phyloP scores from a whole-genome alignment of 2,329 filamentous ascomycete genomes.

The Helicocarpus griseus region DNA sequence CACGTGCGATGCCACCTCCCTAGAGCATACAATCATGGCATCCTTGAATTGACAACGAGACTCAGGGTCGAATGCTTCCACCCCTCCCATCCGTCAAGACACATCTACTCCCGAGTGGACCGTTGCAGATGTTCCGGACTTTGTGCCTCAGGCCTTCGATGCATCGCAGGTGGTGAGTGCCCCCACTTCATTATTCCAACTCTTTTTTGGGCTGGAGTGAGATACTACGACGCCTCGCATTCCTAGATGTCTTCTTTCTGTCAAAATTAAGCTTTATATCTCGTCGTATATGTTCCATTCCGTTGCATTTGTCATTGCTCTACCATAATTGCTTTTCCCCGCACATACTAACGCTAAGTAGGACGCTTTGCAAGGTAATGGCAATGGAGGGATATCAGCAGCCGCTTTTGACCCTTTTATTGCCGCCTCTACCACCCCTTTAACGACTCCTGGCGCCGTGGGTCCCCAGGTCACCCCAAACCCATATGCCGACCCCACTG shows the following conservation, averaged over 20 bases:
- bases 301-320: not conserved
- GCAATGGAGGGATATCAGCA: conserved; percentile 43
- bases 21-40: conserved; percentile 4
- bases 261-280: no score
- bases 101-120: conserved; percentile 34
- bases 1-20: conserved; percentile 21
- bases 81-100: conserved; percentile 32
- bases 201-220: no score
- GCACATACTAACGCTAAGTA: conserved; percentile 11
- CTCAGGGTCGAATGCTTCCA: conserved; percentile 33
- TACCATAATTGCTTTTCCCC: not conserved
- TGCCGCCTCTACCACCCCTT: conserved; percentile 42
- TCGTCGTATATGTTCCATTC: not conserved
- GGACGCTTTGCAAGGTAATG: conserved; percentile 33
- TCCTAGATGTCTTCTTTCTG: no score
- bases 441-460: conserved; percentile 39
- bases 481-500: conserved; percentile 63
- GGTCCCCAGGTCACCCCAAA: conserved; percentile 47
- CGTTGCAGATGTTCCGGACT: conserved; percentile 37
- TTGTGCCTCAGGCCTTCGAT: conserved; percentile 45
- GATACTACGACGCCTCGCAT: no score
- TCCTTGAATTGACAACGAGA: conserved; percentile 5
- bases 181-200: not conserved
- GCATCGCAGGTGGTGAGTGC: conserved; percentile 31
- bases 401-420: conserved; percentile 55